These are phyloP conservation scores for Aspergillus sojae DNA, from an alignment of 2,329 filamentous ascomycete genomes.

Conservation along the genomic window DNA sequence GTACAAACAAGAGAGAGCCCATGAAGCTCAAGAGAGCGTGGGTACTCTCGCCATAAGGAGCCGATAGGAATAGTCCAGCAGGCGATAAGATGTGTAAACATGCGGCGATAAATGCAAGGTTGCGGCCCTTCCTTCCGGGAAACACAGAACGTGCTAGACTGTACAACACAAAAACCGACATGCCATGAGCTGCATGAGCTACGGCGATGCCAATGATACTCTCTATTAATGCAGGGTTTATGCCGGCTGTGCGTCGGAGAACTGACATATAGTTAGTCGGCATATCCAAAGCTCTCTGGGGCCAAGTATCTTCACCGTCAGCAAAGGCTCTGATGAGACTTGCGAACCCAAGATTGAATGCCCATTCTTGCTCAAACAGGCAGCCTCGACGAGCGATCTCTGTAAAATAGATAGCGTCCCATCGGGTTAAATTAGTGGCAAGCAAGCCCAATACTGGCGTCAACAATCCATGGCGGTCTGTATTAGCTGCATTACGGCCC, in stretches of 20 bases:
- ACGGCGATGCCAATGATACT: slow-evolving; percentile 1
- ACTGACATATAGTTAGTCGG: not conserved
- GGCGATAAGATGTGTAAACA: slow-evolving; percentile 12
- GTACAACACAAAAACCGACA: slow-evolving; percentile 4
- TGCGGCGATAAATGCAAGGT: slow-evolving; percentile 11
- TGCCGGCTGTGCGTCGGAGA: not conserved
- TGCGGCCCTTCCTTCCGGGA: slow-evolving; percentile 6
- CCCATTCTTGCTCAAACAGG: slow-evolving; percentile 16
- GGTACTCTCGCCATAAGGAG: slow-evolving; percentile 8
- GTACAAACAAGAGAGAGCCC: slow-evolving; percentile 9
- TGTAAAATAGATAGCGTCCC: slow-evolving; percentile 14
- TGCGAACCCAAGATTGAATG: slow-evolving; percentile 5
- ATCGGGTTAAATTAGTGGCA: slow-evolving; percentile 8
- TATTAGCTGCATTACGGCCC: not conserved
- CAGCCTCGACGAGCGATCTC: slow-evolving; percentile 9
- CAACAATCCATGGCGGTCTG: not conserved
- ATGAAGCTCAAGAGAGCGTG: slow-evolving; percentile 10
- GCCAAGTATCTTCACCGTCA: not conserved
- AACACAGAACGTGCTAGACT: slow-evolving; percentile 6
- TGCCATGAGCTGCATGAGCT: slow-evolving; percentile 10
- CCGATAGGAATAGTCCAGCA: slow-evolving; percentile 12
- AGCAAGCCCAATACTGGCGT: not conserved
- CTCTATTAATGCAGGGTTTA: slow-evolving; percentile 1
- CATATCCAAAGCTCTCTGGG: not conserved
- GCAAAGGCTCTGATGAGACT: slow-evolving; percentile 1